A percentile compares a stretch with the other conserved stretches of the same genome.
Evolutionary conservation across 2,329 filamentous ascomycete species (phyloP).

Genomic region (Pseudogymnoascus sp.): DNA sequence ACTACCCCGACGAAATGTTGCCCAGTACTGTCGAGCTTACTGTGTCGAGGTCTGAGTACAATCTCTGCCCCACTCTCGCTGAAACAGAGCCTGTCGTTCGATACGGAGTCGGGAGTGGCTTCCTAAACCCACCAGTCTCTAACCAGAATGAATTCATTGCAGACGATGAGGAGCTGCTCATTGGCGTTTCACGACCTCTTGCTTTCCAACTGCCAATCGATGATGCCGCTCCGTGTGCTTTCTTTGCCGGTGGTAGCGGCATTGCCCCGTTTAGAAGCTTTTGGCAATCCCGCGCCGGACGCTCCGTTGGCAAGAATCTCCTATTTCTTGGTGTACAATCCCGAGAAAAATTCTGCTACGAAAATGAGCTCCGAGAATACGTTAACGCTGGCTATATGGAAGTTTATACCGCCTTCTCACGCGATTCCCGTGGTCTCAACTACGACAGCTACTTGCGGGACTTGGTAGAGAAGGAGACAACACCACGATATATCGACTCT

Average conservation of each 20-base stretch:
- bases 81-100: slow-evolving; percentile 21
- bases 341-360: slow-evolving; percentile 44
- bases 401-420: slow-evolving; percentile 45
- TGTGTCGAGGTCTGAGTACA: slow-evolving; percentile 44
- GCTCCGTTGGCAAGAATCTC: slow-evolving; percentile 38
- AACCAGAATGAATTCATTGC: slow-evolving; percentile 33
- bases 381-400: slow-evolving; percentile 43
- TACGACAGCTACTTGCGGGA: slow-evolving; percentile 37
- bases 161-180: slow-evolving; percentile 40
- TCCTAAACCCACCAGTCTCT: slow-evolving; percentile 42
- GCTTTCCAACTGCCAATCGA: slow-evolving; percentile 46
- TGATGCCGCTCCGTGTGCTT: slow-evolving; percentile 41
- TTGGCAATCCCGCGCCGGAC: slow-evolving; percentile 41
- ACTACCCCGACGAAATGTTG: slow-evolving; percentile 41
- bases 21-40: slow-evolving; percentile 45
- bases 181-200: slow-evolving; percentile 45
- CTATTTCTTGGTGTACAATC: slow-evolving; percentile 46
- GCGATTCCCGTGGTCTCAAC: slow-evolving; percentile 40
- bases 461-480: slow-evolving; percentile 41
- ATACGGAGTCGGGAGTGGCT: slow-evolving; percentile 44
- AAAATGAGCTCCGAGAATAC: slow-evolving; percentile 40
- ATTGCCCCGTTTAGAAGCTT: slow-evolving; percentile 48
- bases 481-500: slow-evolving; percentile 45
- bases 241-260: slow-evolving; percentile 47
- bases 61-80: slow-evolving; percentile 34